Conservation (phyloP, 352 stramenopile genomes). For the Pythium guiyangense region DNA sequence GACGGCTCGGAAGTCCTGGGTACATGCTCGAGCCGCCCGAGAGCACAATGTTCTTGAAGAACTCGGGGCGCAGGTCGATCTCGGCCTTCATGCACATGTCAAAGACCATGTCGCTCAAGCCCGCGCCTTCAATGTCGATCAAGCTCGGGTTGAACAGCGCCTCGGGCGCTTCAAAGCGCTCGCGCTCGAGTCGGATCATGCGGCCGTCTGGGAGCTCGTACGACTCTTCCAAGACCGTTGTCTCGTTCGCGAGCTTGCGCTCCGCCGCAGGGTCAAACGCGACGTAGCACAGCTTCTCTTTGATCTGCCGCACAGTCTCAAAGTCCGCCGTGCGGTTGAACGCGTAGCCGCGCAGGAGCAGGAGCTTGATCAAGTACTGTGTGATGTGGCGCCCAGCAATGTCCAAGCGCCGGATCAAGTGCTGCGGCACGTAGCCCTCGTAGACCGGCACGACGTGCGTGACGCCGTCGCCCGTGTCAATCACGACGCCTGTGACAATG, state of each 20-base stretch:
- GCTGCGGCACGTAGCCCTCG: constrained; percentile 88
- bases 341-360: constrained; percentile 88
- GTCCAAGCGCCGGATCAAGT: constrained; percentile 89
- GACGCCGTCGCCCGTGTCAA: constrained; percentile 92
- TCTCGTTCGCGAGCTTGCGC: constrained; percentile 86
- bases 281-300: constrained; percentile 94
- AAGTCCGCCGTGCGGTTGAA: constrained; percentile 92
- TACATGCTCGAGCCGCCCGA: constrained; percentile 95
- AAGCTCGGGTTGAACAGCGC: constrained; percentile 96
- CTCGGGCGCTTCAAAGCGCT: constrained; percentile 95
- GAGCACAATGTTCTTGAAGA: constrained; percentile 98
- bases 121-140: constrained; percentile 95
- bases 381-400: constrained; percentile 88
- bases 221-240: constrained; percentile 88
- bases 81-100: constrained; percentile 98
- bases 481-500: constrained; percentile 87
- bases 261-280: constrained; percentile 87
- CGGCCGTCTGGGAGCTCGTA: constrained; percentile 97
- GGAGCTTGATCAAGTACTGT: constrained; percentile 89
- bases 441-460: constrained; percentile 88
- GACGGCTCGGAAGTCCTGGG: constrained; percentile 89
- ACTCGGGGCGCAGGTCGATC: constrained; percentile 91
- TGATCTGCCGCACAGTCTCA: constrained; percentile 92
- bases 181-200: constrained; percentile 91
- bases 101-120: constrained; percentile 96